phyloP scores from a whole-genome alignment of 208 protist species.

The Herpetomonas tarakana region DNA sequence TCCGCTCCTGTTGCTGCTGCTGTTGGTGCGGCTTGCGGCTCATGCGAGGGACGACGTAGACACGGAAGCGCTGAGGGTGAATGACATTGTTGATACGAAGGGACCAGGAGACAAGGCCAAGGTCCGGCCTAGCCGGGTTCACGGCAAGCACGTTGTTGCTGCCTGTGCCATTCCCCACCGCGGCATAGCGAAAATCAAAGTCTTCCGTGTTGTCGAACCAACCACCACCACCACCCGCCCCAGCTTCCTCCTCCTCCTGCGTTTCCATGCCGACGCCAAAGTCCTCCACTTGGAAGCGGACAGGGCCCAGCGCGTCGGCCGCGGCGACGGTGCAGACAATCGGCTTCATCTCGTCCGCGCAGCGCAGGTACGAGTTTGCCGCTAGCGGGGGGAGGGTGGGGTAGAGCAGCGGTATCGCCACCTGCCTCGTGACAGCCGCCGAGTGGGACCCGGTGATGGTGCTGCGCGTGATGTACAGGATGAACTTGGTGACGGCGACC shows the following conservation, averaged over 20 bases:
- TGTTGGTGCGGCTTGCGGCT: background rate
- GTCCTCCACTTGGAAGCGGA: conserved; percentile 24
- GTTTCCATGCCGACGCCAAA: conserved; percentile 27
- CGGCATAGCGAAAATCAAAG: background rate
- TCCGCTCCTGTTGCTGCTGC: background rate
- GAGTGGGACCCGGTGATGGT: conserved; percentile 1
- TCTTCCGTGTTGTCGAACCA: conserved; percentile 3
- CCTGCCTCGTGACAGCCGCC: conserved; percentile 5
- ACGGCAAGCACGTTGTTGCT: conserved; percentile 4
- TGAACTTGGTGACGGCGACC: conserved; percentile 20
- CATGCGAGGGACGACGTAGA: too few species aligned
- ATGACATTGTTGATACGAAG: conserved; percentile 7
- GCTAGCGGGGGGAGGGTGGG: conserved; percentile 23
- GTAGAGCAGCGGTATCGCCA: conserved; percentile 34
- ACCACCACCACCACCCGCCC: conserved; percentile 6
- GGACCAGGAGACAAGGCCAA: conserved; percentile 13
- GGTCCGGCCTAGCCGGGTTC: conserved; percentile 8
- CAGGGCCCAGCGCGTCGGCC: conserved; percentile 26
- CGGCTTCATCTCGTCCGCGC: conserved; percentile 20
- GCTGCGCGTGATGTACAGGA: conserved; percentile 20
- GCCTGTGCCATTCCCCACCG: background rate
- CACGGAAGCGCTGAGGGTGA: background rate
- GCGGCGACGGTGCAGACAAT: conserved; percentile 33
- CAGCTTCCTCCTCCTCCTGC: conserved; percentile 8
- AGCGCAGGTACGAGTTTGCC: conserved; percentile 20